Evolutionary conservation across 345 rosid genomes (phyloP), one percentile per base, ranked within the genome.

Genomic region (Murraya paniculata): DNA sequence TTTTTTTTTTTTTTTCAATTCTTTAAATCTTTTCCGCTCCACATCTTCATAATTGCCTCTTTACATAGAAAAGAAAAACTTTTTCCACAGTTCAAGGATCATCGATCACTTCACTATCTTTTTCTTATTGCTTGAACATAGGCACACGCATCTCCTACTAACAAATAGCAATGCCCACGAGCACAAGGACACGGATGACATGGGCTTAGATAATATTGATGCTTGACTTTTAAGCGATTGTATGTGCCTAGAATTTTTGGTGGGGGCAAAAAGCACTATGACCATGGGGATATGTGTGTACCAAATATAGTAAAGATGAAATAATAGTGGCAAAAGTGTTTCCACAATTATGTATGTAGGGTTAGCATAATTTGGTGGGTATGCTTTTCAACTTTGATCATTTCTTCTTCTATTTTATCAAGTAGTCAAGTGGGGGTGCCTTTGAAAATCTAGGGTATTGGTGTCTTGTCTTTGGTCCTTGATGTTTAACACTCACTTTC

Each of bases 11-110:
- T 56, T 38, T 38, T 10, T 21, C 3, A 45, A 41, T 27, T 69
- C 2, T 45, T 27, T 6, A 41, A 16, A 16, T 70, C 27, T 53
- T 53, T 21, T 31, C 9, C 60, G 76, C 81, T 83, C 87, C 45
- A 18, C 82, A 45, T 48, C 82, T 85, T 67, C 48, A 84, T 88
- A 72, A 85, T 85, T 84, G 83, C 79, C 39, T 80, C 86, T 85
- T 84, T 85, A 84, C 73, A 82, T 72, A 79, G 77, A 78, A 81
- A 85, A 82, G 82, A 82, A 84, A 74, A 75, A 33, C 86, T 87
- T 87, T 85, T 82, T 84, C 86, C 86, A 82, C 88, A 84, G 90
- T 81, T 72, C 57, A 75, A 35, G 88, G 82, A 81, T 81, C 81
- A 53, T 53, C 64, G 2, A 21, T 31, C 74, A 70, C 35, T 53